phyloP scores from a whole-genome alignment of 2,329 filamentous ascomycete species.

The Penicillium sp. region DNA sequence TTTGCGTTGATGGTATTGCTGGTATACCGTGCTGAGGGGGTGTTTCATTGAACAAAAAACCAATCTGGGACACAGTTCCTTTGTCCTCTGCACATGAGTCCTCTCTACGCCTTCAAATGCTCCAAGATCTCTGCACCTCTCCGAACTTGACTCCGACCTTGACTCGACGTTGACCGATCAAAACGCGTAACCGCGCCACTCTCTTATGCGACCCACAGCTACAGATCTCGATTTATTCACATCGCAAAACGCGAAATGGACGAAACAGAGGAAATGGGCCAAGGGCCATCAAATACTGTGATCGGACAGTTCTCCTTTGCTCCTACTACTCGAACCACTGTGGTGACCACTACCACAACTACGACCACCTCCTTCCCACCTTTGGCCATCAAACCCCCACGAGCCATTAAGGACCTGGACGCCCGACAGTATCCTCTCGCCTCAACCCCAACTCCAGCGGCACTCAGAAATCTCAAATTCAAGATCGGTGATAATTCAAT shows the following conservation, averaged over 20 bases:
- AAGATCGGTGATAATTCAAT: conserved; percentile 62
- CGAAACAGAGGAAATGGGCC: conserved; percentile 26
- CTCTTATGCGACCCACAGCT: conserved; percentile 13
- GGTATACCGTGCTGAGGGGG: conserved; percentile 25
- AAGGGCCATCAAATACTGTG: conserved; percentile 38
- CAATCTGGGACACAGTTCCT: conserved; percentile 9
- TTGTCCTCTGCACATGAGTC: conserved; percentile 14
- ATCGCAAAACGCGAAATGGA: conserved; percentile 30
- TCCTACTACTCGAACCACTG: conserved; percentile 63
- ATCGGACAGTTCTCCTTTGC: conserved; percentile 62
- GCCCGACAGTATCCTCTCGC: conserved; percentile 89
- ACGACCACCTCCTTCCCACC: conserved; percentile 80
- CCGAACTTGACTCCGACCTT: conserved; percentile 12
- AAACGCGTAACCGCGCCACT: conserved; percentile 16
- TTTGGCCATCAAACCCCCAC: conserved; percentile 72
- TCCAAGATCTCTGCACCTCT: conserved; percentile 1
- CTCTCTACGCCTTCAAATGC: conserved; percentile 15
- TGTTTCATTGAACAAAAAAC: conserved; percentile 12
- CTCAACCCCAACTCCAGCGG: conserved; percentile 73
- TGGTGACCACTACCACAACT: conserved; percentile 87
- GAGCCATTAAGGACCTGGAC: conserved; percentile 70
- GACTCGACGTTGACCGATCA: conserved; percentile 12
- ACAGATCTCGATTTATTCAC: conserved; percentile 16
- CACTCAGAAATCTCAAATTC: conserved; percentile 75
- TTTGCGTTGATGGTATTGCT: conserved; percentile 27